Percentiles rank a stretch among this genome's conserved stretches.
phyloP scores from a whole-genome alignment of 78 protist genomes.

The slime mould (Dictyostelium discoideum) region DNA sequence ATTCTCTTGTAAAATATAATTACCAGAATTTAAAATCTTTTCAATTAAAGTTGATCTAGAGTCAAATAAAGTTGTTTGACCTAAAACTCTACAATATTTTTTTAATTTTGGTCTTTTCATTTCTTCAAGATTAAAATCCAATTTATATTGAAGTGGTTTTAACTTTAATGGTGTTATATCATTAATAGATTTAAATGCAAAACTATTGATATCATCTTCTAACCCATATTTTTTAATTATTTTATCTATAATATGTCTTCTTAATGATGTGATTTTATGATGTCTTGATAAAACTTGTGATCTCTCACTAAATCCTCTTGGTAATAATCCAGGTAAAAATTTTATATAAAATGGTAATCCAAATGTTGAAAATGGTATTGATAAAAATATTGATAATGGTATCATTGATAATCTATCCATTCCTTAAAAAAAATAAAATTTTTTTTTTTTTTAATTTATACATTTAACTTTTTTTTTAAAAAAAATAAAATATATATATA shows the following conservation, averaged over 20 bases:
- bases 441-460: neutral
- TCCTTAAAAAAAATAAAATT: neutral
- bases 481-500: too few relatives aligned
- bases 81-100: neutral
- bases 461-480: too few relatives aligned
- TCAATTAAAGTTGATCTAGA: neutral
- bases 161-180: slow-evolving; percentile 1
- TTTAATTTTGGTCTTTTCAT: neutral
- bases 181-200: neutral
- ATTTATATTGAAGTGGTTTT: neutral
- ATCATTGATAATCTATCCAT: slow-evolving; percentile 29
- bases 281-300: slow-evolving; percentile 15
- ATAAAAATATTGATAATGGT: slow-evolving; percentile 44
- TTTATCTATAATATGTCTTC: neutral
- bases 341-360: slow-evolving; percentile 47
- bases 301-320: slow-evolving; percentile 35
- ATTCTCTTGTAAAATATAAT: neutral
- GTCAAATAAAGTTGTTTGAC: neutral
- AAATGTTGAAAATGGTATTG: slow-evolving; percentile 70
- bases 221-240: neutral
- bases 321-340: slow-evolving; percentile 35
- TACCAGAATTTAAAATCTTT: neutral
- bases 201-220: neutral
- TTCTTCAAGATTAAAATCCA: neutral
- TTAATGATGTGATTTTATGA: neutral